Evolutionary conservation across 2,329 filamentous ascomycete genomes (phyloP), one percentile per base, ranked within the genome.

Genomic region (Amesomyces nigricolor): DNA sequence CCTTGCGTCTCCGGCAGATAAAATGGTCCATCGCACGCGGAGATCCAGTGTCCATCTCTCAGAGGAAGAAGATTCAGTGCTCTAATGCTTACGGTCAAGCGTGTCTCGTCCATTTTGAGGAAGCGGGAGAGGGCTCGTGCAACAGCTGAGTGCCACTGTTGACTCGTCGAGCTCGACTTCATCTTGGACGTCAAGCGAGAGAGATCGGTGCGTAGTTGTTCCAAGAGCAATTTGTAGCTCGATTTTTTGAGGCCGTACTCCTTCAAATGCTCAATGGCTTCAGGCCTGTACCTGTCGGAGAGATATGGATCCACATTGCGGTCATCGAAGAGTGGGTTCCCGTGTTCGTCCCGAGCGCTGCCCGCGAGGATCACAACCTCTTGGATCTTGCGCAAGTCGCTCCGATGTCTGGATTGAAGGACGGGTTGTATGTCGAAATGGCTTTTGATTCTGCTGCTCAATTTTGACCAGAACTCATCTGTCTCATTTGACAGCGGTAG

Each of bases 121-220:
- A 19, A 49, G 1, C 7, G 29, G 26, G 19, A 53, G 19, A 43
- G 47, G 7, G 8, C 8, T 6, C 29, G 19, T 17, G 54, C 48
- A n/a, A 37, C 46, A 32, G 43, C 19, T 1, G 49, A 47, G 26
- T 57, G 54, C 49, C 54, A 57, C 8, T 53, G 37, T 17, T 53
- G 13, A 29, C 30, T 42, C 3, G 43, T 47, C 35, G 32, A 42
- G 5, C 9, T 13, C 1, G 49, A 47, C 38, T 57, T 57, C 17
- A 57, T 45, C 30, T 39, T 57, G 10, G 49, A 52, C 2, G 19
- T 13, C 1, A 38, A 5, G 17, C 16, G 38, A 8, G 2, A n/a
- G 16, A 57, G 32, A 22, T 57, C 54, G 29, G 43, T 22, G 10
- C 8, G 9, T n/a, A 46, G n/a, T 11, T 30, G 11, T 11, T 46